Evolutionary conservation across 2,329 filamentous ascomycete species (phyloP), one percentile per base, ranked within the genome.

Genomic region (Zasmidium angulare): DNA sequence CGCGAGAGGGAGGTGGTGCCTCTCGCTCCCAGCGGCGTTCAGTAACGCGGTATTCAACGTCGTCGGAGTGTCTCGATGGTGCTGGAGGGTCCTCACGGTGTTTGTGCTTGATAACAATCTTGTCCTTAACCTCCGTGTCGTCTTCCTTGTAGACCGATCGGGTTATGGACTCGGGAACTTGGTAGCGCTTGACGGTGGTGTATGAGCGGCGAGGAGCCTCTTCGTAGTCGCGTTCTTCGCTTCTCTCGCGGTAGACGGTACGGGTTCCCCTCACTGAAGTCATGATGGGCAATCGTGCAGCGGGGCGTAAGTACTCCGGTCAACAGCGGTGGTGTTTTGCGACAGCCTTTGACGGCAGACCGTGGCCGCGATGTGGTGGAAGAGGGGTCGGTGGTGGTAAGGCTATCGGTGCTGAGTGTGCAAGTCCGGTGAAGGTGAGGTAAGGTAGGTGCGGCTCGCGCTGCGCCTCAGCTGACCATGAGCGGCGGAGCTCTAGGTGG

Each of bases 111-210:
- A 84, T 77, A 58, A 79, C 76, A 65, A 81, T 79, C 66, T 82
- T 79, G 61, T 79, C 76, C 66, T 77, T 76, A 26, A 69, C 71
- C 21, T 68, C 69, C 59, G 79, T 77, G 31, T 66, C 62, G 50
- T 65, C 62, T 50, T 78, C 75, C 46, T 69, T 61, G 55, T 67
- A 65, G 29, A 68, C 62, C 12, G 62, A 62, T 50, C 64, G 67
- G 49, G 75, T 71, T 40, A 78, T 74, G 58, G 75, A 75, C 55
- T 83, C 80, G 52, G 81, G 80, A n/a, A 81, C 72, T 62, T 79
- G 78, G 76, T 88, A 87, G 67, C 84, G 83, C 70, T 84, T 84
- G 66, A 87, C 81, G 6, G 82, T 84, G 64, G 81, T 83, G 67
- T 80, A 82, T 62, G 75, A 78, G 55, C 77, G 60, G 75, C 75